A percentile compares a stretch with the other conserved stretches of the same genome.
Evolutionary conservation across 2,329 filamentous ascomycete genomes (phyloP).

Genomic region (Nothophaeocryptopus gaeumannii): DNA sequence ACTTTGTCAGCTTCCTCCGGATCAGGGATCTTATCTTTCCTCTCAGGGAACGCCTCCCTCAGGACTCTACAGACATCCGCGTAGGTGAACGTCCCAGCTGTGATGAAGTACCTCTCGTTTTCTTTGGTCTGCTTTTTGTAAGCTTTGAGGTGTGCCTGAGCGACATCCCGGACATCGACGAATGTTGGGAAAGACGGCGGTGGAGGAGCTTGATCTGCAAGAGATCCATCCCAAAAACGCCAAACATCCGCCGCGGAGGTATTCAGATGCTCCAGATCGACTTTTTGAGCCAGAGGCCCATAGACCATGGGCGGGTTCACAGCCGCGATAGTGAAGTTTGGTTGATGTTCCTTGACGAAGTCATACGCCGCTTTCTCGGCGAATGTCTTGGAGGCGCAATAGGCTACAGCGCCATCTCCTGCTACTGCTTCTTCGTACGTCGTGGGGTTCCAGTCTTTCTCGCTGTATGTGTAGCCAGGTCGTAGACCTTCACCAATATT

Average conservation of each 20-base stretch:
- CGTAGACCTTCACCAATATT: neutral
- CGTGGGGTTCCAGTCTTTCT: conserved; percentile 4
- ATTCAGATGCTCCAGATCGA: conserved; percentile 4
- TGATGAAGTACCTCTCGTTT: conserved; percentile 2
- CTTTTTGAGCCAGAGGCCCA: conserved; percentile 2
- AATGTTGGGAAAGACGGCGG: neutral
- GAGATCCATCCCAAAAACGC: neutral
- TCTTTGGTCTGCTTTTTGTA: neutral
- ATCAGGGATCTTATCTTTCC: neutral
- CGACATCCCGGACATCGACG: conserved; percentile 6
- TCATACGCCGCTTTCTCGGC: conserved; percentile 11
- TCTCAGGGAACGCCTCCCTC: neutral
- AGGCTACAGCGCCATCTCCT: neutral
- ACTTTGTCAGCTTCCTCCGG: neutral
- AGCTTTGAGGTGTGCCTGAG: conserved; percentile 4
- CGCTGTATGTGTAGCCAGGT: neutral
- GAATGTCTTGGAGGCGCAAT: conserved; percentile 5
- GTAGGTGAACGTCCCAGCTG: neutral
- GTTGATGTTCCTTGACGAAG: conserved; percentile 3
- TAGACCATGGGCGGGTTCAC: conserved; percentile 4
- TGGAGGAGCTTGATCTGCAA: neutral
- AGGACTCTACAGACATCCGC: neutral
- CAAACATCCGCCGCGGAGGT: conserved; percentile 3
- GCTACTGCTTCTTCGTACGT: neutral
- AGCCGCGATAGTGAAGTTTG: conserved; percentile 1